These are phyloP conservation scores for Besnoitia besnoiti DNA, from an alignment of 169 alveolate species.

Conservation along the genomic window DNA sequence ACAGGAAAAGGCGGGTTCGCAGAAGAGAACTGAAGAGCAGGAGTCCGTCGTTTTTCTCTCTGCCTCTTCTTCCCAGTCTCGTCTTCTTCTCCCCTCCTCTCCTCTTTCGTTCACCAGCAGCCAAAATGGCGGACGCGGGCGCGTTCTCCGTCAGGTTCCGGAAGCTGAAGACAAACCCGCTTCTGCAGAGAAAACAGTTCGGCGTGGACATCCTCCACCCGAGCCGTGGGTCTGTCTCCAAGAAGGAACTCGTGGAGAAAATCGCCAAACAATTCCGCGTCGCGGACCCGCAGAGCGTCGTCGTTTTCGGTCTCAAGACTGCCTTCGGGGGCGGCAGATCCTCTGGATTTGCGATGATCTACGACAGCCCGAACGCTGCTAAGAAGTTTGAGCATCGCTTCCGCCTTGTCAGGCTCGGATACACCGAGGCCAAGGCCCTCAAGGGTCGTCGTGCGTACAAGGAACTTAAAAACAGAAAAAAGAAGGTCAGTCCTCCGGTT, in stretches of 20 bases:
- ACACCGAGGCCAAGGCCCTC: conserved; percentile 53
- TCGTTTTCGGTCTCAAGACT: conserved; percentile 92
- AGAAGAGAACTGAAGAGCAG: not conserved
- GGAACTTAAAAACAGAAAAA: conserved; percentile 69
- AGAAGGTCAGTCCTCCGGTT: conserved; percentile 54
- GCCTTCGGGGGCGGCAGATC: conserved; percentile 97
- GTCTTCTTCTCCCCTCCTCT: not conserved
- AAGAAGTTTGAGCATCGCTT: conserved; percentile 88
- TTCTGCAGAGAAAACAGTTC: conserved; percentile 91
- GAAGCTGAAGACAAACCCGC: conserved; percentile 89
- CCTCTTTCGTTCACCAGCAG: not conserved
- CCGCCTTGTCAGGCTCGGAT: conserved; percentile 77
- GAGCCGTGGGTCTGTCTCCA: conserved; percentile 90
- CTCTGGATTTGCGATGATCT: conserved; percentile 94
- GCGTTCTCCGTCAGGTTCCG: conserved; percentile 85
- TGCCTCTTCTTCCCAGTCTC: not conserved
- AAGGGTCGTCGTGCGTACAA: conserved; percentile 67
- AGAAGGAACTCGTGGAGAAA: conserved; percentile 88
- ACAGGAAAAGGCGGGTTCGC: not conserved
- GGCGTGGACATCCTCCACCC: conserved; percentile 92
- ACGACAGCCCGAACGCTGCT: conserved; percentile 89
- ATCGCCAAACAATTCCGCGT: conserved; percentile 85
- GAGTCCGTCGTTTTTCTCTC: not conserved
- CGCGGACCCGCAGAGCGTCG: conserved; percentile 74
- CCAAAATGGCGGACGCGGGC: conserved; percentile 50